Percentiles rank a stretch among this genome's conserved stretches.
These are phyloP conservation scores for Peribolospora baueri DNA, from an alignment of 768 basidiomycete genomes.

Conservation along the genomic window DNA sequence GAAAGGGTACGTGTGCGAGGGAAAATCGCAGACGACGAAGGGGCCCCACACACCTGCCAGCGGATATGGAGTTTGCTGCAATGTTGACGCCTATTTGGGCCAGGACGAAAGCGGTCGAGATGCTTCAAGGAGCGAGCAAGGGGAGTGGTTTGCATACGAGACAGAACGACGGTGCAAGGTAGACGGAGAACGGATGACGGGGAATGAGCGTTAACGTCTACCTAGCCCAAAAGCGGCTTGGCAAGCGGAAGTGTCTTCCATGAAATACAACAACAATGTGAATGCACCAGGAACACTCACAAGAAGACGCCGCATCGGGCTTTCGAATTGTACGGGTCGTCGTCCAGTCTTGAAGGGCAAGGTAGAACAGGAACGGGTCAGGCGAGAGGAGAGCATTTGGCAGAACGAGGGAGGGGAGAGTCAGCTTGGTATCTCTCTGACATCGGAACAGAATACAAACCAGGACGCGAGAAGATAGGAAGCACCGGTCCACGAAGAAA, in stretches of 20 bases:
- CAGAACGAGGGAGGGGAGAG: too few species aligned
- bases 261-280: too few species aligned
- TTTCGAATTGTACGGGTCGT: neutral
- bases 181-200: too few species aligned
- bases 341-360: slow-evolving; percentile 4
- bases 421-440: neutral
- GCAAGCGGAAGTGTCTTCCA: too few species aligned
- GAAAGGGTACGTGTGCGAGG: too few species aligned
- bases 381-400: neutral
- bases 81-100: slow-evolving; percentile 54
- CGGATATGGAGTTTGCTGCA: slow-evolving; percentile 57
- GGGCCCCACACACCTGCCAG: slow-evolving; percentile 29
- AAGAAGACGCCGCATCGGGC: slow-evolving; percentile 33
- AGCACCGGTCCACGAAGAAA: slow-evolving; percentile 25
- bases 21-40: too few species aligned
- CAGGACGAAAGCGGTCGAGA: slow-evolving; percentile 50
- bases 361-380: slow-evolving; percentile 2
- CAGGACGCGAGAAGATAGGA: neutral
- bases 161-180: too few species aligned
- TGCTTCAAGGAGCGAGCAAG: slow-evolving; percentile 15
- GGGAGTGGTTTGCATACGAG: too few species aligned
- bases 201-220: too few species aligned
- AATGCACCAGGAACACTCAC: too few species aligned
- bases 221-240: too few species aligned
- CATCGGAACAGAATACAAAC: neutral